A percentile compares a stretch with the other conserved stretches of the same genome.
Conservation (phyloP, 164 flowering plant species). For the Chimonanthus salicifolius region DNA sequence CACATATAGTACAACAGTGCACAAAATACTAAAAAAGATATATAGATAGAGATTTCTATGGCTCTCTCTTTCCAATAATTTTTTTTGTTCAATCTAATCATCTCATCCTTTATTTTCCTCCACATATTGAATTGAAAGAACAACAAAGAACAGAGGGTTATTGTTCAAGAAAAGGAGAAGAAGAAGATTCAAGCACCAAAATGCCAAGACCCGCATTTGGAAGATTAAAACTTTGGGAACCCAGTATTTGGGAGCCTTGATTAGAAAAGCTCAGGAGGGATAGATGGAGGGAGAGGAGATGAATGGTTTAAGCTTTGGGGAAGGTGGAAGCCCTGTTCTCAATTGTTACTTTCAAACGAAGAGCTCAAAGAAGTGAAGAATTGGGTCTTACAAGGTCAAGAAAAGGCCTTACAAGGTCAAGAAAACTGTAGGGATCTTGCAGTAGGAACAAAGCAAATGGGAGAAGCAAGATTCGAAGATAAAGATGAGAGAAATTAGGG, state of each 20-base stretch:
- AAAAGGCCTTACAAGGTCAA: conserved; percentile 95
- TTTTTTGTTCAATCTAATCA: not conserved
- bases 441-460: not conserved
- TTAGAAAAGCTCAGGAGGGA: conserved; percentile 75
- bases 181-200: not conserved
- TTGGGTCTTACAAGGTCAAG: conserved; percentile 86
- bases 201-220: too few relatives aligned
- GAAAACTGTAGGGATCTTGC: conserved; percentile 25
- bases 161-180: not conserved
- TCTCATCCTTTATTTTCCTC: not conserved
- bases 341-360: conserved; percentile 8
- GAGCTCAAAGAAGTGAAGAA: not conserved
- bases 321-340: not conserved
- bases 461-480: conserved; percentile 2
- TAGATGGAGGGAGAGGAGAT: conserved; percentile 62
- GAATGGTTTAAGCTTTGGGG: conserved; percentile 39
- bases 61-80: not conserved
- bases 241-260: not conserved
- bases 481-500: not conserved
- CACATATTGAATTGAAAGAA: not conserved
- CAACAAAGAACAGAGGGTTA: not conserved
- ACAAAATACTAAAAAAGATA: not conserved
- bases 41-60: not conserved
- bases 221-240: not conserved
- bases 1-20: conserved; percentile 10